Evolutionary conservation across 345 rosid species (phyloP).

Genomic region (Eucalyptus curtisii): DNA sequence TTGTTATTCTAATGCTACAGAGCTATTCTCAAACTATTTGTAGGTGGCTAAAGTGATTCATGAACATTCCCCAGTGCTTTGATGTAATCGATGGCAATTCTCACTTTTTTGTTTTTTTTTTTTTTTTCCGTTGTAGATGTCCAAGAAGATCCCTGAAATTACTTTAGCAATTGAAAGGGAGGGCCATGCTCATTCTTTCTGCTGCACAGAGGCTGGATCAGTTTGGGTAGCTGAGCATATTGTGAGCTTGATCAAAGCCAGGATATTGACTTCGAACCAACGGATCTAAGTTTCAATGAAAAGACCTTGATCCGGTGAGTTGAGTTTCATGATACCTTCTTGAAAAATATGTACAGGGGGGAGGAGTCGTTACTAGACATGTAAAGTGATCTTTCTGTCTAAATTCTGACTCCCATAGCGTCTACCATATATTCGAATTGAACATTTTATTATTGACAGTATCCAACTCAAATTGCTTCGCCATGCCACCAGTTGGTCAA

Average conservation of each 20-base stretch:
- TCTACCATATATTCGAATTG: neutral
- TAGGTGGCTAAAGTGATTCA: neutral
- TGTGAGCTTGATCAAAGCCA: constrained; percentile 29
- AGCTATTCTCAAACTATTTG: neutral
- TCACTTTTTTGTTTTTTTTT: neutral
- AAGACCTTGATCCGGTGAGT: neutral
- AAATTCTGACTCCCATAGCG: neutral
- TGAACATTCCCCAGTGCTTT: neutral
- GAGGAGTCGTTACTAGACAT: neutral
- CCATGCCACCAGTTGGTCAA: neutral
- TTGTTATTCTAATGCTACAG: neutral
- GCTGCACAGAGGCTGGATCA: constrained; percentile 74
- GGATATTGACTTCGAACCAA: neutral
- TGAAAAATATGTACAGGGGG: neutral
- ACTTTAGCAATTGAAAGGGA: constrained; percentile 59
- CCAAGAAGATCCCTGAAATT: constrained; percentile 41
- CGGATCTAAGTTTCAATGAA: neutral
- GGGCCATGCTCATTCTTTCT: constrained; percentile 67
- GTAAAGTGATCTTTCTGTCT: neutral
- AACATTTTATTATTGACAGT: neutral
- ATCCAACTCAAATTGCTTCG: neutral
- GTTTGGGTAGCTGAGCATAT: constrained; percentile 63
- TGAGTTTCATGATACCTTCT: neutral
- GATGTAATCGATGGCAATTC: neutral
- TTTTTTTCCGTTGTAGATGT: constrained; percentile 31